These are phyloP conservation scores for Aspergillus pseudoglaucus DNA, from an alignment of 2,329 filamentous ascomycete species.

Conservation along the genomic window DNA sequence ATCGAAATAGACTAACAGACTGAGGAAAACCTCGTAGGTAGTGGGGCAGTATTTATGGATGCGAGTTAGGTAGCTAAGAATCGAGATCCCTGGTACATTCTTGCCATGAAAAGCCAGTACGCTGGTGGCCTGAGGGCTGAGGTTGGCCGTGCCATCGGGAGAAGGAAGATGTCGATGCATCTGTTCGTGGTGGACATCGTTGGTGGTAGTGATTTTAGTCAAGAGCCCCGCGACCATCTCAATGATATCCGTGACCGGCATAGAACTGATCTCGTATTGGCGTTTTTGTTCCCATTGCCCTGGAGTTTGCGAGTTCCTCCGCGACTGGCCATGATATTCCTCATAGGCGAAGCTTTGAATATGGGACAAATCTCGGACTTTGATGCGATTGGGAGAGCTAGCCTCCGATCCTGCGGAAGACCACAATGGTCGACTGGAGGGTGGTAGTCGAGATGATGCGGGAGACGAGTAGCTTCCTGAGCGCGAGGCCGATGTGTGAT, in stretches of 20 bases:
- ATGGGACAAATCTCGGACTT: slow-evolving; percentile 81
- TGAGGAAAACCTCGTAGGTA: slow-evolving; percentile 95
- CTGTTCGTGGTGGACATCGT: slow-evolving; percentile 88
- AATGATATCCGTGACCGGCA: slow-evolving; percentile 96
- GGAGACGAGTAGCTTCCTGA: slow-evolving; percentile 32
- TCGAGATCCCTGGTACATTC: slow-evolving; percentile 95
- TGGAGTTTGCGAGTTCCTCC: slow-evolving; percentile 32
- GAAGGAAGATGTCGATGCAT: slow-evolving; percentile 67
- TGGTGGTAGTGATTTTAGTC: slow-evolving; percentile 95
- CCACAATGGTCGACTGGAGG: slow-evolving; percentile 39
- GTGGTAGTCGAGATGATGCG: slow-evolving; percentile 41
- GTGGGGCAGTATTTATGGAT: slow-evolving; percentile 99
- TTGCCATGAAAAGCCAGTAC: slow-evolving; percentile 97
- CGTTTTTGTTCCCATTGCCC: slow-evolving; percentile 46
- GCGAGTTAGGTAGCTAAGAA: slow-evolving; percentile 86
- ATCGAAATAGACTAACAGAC: slow-evolving; percentile 93
- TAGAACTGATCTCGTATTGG: slow-evolving; percentile 90
- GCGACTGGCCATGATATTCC: slow-evolving; percentile 58
- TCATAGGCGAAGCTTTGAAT: slow-evolving; percentile 82
- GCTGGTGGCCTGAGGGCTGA: slow-evolving; percentile 59
- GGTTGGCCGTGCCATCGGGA: slow-evolving; percentile 51
- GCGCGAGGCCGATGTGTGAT: slow-evolving; percentile 13
- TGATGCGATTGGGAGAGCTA: slow-evolving; percentile 57
- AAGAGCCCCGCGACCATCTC: slow-evolving; percentile 97
- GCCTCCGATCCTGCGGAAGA: slow-evolving; percentile 38